phyloP scores from a whole-genome alignment of 2,329 filamentous ascomycete species.

The Cercospora nicotianae region DNA sequence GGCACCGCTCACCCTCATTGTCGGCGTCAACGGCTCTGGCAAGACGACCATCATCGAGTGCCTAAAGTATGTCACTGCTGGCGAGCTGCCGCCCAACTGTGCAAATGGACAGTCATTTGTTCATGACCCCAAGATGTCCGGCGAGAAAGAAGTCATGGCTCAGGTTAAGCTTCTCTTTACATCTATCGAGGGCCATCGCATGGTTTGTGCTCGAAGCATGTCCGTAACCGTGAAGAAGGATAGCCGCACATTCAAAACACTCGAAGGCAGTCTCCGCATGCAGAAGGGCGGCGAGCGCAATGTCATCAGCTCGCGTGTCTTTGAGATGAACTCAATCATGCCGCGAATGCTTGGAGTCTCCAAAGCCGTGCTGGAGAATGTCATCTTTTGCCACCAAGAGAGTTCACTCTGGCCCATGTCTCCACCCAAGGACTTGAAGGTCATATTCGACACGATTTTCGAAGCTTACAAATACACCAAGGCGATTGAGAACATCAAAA shows the following conservation, averaged over 20 bases:
- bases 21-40: conserved; percentile 94
- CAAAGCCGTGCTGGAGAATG: conserved; percentile 82
- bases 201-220: conserved; percentile 80
- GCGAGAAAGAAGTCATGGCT: conserved; percentile 84
- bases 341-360: conserved; percentile 87
- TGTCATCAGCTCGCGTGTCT: conserved; percentile 74
- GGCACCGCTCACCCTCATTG: conserved; percentile 89
- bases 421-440: conserved; percentile 81
- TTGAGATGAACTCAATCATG: conserved; percentile 72
- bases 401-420: conserved; percentile 97
- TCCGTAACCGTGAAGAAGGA: conserved; percentile 86
- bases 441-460: conserved; percentile 96
- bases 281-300: conserved; percentile 76
- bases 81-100: conserved; percentile 87
- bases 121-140: conserved; percentile 90
- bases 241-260: conserved; percentile 72
- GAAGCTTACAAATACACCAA: conserved; percentile 97
- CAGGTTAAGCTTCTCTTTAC: conserved; percentile 89
- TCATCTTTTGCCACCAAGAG: conserved; percentile 98
- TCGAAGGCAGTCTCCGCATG: conserved; percentile 77
- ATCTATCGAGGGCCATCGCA: conserved; percentile 72
- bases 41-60: conserved; percentile 99
- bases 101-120: conserved; percentile 86
- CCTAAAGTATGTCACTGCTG: conserved; percentile 96
- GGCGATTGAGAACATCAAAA: conserved; percentile 91